phyloP scores from a whole-genome alignment of 805 yeast genomes.

The Cyberlindnera petersonii region DNA sequence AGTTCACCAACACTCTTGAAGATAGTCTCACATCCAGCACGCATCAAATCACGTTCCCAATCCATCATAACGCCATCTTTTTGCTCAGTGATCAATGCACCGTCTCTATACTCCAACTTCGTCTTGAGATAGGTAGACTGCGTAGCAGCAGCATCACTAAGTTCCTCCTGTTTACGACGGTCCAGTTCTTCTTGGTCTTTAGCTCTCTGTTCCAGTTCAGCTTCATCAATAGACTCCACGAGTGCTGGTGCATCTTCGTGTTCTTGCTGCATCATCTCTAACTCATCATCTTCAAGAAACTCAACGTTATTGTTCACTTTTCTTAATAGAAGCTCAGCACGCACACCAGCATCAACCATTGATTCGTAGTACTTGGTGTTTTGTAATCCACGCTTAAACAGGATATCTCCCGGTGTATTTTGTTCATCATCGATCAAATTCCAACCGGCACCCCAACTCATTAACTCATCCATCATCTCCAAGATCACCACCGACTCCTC shows the following conservation, averaged over 20 bases:
- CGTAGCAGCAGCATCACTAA: slow-evolving; percentile 56
- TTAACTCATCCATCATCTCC: slow-evolving; percentile 58
- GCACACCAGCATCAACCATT: slow-evolving; percentile 79
- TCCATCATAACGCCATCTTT: slow-evolving; percentile 95
- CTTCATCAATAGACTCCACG: slow-evolving; percentile 11
- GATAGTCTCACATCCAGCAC: slow-evolving; percentile 71
- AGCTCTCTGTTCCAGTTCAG: not conserved
- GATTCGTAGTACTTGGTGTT: slow-evolving; percentile 41
- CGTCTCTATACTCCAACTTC: slow-evolving; percentile 61
- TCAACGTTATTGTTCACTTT: slow-evolving; percentile 62
- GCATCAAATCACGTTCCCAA: slow-evolving; percentile 87
- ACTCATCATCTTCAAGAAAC: slow-evolving; percentile 39
- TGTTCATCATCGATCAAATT: slow-evolving; percentile 65
- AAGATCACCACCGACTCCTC: slow-evolving; percentile 44
- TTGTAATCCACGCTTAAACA: slow-evolving; percentile 47
- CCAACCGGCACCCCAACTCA: slow-evolving; percentile 93
- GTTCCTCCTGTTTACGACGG: slow-evolving; percentile 27
- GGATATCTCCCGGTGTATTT: slow-evolving; percentile 83
- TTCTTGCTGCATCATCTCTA: slow-evolving; percentile 20
- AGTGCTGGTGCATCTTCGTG: slow-evolving; percentile 20
- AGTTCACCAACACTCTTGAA: slow-evolving; percentile 41
- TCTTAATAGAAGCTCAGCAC: slow-evolving; percentile 80
- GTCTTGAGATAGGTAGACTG: slow-evolving; percentile 63
- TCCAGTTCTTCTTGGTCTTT: slow-evolving; percentile 18
- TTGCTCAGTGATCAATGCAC: slow-evolving; percentile 67